These are phyloP conservation scores for Xerocomus spinulosus DNA, from an alignment of 768 basidiomycete genomes.

Conservation along the genomic window DNA sequence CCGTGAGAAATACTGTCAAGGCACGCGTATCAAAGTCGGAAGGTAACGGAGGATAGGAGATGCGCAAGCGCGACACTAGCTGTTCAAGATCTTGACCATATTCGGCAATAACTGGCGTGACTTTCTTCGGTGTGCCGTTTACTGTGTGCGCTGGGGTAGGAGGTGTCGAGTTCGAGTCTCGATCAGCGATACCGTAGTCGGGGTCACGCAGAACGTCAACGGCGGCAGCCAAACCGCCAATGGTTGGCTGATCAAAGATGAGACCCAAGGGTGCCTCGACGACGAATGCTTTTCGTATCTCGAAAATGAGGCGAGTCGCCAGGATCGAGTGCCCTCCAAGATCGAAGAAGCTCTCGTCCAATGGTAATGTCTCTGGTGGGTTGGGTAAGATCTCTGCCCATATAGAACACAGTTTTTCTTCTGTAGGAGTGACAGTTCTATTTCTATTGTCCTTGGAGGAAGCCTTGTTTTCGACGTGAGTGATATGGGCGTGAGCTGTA, in stretches of 20 bases:
- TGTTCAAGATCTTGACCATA: slow-evolving; percentile 77
- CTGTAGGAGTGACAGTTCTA: slow-evolving; percentile 57
- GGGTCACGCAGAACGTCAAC: slow-evolving; percentile 72
- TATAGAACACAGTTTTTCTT: slow-evolving; percentile 75
- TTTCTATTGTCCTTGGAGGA: slow-evolving; percentile 26
- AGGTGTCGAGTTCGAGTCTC: slow-evolving; percentile 20
- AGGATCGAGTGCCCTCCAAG: slow-evolving; percentile 98
- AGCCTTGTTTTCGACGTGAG: slow-evolving; percentile 39
- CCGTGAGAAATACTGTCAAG: slow-evolving; percentile 89
- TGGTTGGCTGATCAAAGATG: slow-evolving; percentile 88
- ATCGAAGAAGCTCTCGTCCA: slow-evolving; percentile 97
- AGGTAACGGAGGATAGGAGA: slow-evolving; percentile 59
- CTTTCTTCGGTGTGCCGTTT: slow-evolving; percentile 13
- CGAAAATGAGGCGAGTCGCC: slow-evolving; percentile 94
- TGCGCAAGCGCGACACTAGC: slow-evolving; percentile 53
- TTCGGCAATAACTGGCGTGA: slow-evolving; percentile 39
- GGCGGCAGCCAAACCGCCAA: slow-evolving; percentile 67
- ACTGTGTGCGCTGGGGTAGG: slow-evolving; percentile 4
- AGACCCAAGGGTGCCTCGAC: slow-evolving; percentile 88
- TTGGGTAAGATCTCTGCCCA: slow-evolving; percentile 82
- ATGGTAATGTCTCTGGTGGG: slow-evolving; percentile 69
- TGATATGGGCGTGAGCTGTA: slow-evolving; percentile 59
- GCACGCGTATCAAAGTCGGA: slow-evolving; percentile 48
- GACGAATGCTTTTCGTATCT: slow-evolving; percentile 89
- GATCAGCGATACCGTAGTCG: slow-evolving; percentile 68